Evolutionary conservation across 2,329 filamentous ascomycete genomes (phyloP), one percentile per base, ranked within the genome.

Genomic region (Cercospora zeae-maydis): DNA sequence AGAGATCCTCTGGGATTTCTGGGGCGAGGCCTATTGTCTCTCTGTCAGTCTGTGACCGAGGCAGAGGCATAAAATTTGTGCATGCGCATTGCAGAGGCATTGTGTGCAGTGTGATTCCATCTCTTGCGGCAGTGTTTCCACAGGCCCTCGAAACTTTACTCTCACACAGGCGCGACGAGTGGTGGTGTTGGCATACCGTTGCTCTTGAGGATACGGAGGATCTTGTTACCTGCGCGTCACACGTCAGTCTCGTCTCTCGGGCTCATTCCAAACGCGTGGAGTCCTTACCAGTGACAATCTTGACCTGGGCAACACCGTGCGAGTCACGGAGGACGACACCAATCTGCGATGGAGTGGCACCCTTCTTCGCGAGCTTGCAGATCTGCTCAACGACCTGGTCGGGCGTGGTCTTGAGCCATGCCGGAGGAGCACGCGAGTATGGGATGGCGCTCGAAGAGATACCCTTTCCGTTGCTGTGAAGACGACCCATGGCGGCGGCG

Each of bases 381-480:
- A 99, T 99, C 85, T 98, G 93, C 80, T 99, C 95, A 75, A 96
- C 92, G 80, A 99, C 92, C 85, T 96, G 92, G 77, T 97, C 92
- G 78, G 95, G 93, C 75, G 92, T 96, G 84, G 92, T 96, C 90
- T 99, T 99, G 82, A 98, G 86, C 95, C 95, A 99, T 74, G 93
- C 86, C 67, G 95, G 93, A 70, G 92, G 80, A 75, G 86, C 88
- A 84, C 95, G 93, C 74, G 92, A 96, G 89, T 98, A 99, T 78
- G 96, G 95, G 82, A 98, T 84, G 77, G 95, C 92, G 69, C 92
- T 96, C 83, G 91, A 83, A 73, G 92, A 92, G 84, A 99, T 99
- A 83, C 95, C 96, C 91, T 98, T 98, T 85, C 95, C 93, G 78
- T 97, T 96, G 87, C 86, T 91, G 89, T 99, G 96, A 89, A 98